Base-by-base conservation (phyloP, 202 grass and related monocot species). In the Sporobolus alterniflorus region DNA sequence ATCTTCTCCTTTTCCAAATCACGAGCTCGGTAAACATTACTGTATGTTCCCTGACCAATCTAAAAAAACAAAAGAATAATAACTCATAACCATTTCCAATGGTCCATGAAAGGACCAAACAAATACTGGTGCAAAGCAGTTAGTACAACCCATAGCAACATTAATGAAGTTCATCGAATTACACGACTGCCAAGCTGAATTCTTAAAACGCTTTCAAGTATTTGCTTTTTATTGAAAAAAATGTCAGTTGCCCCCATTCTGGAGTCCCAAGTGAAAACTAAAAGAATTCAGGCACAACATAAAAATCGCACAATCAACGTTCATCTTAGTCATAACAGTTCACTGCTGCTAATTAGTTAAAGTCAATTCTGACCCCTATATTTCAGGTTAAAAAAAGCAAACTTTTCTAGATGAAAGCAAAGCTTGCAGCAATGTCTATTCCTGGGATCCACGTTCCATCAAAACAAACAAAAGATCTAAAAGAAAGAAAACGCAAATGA, bases 11-110 rank as follows among this genome's bases (percentile, higher is more conserved):
- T 90, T 59, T 96, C 93, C 50, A 99, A 89, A 82, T 99, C 97
- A 4, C 91, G 91, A 72, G 97, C 93, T 85, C 93, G 84, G 67
- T 99, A 99, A 34, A 99, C 97, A 69, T 87, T 99, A 64, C 97
- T 99, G 74, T 99, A 99, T 74, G 97, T 99, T 59, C 97, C 97
- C 85, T 99, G 97, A 36, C 97, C 97, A 85, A 99, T 99, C 97
- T 99, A 88, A 69, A 80, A 78, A 71, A 63, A 91, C 49, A 84
- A 75, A 77, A 57, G 22, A 80, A 76, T 15, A 67, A 18, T 36
- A 13, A 40, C 40, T 74, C 25, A 78, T 64, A 36, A 29, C 41
- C 64, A 67, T 25, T 30, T 3, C 34, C 20, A n/a, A 43, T 42
- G 21, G 22, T 43, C 17, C 24, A 60, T 26, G 4, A 28, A 74